Evolutionary conservation across 2,329 filamentous ascomycete genomes (phyloP), one percentile per base, ranked within the genome.

Genomic region (Talaromyces sp.): DNA sequence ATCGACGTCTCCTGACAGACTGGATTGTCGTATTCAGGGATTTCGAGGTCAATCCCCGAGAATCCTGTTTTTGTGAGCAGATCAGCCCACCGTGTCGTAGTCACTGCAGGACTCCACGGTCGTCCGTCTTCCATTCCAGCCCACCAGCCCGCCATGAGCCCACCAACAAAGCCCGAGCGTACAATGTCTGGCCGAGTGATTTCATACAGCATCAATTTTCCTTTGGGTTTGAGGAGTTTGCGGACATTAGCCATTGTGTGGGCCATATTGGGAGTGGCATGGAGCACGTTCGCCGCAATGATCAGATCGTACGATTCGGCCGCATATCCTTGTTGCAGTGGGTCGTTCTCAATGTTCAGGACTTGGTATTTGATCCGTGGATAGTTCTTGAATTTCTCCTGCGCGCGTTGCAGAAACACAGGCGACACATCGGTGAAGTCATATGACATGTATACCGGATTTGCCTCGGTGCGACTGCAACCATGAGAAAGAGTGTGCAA

Each of bases 171-270:
- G 2, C 41, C 32, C 1, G 63, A 19, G 3, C 65, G 54, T 50
- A 66, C n/a, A 63, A 64, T 10, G 21, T 54, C 19, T 17, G 51
- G 14, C 14, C 43, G 11, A 2, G 67, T 71, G 1, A 77, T 61
- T 60, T 84, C 81, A 5, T 77, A 58, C 0, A 82, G 53, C 0
- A 83, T 50, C 0, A 84, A 66, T 31, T 77, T 74, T 0, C 81
- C 81, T 3, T 75, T 78, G 0, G 80, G 76, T 31, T 63, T 63
- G 1, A 75, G 65, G 4, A 75, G 63, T 10, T 58, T 63, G 2
- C 65, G 64, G 0, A 74, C 60, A 56, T 73, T 66, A 1, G 14
- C n/a, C 21, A 73, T n/a, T 1, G 67, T 67, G 10, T 63, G 57
- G 3, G 63, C 56, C 1, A 73, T 51, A 11, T 31, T 48, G 10